Conservation (phyloP, 805 yeast species). For the Teunomyces panamensis region DNA sequence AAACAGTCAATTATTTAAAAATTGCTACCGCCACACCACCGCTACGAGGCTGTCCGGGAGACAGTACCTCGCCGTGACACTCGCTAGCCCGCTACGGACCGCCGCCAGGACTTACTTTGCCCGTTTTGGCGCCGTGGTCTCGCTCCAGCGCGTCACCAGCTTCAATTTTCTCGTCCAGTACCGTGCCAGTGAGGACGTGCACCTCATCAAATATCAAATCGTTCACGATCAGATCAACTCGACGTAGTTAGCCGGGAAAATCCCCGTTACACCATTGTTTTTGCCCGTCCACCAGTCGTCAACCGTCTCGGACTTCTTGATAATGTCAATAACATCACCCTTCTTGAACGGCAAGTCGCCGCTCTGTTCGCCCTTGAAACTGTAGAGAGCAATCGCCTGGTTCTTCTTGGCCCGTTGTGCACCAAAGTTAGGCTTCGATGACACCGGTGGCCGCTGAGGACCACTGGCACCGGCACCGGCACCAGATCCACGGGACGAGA, state of each 20-base stretch:
- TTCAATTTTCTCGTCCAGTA: not conserved
- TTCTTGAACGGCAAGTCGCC: conserved; percentile 92
- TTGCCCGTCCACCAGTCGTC: conserved; percentile 99
- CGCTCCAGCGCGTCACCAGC: not conserved
- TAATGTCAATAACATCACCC: conserved; percentile 88
- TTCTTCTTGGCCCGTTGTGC: conserved; percentile 43
- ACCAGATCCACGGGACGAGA: conserved; percentile 15
- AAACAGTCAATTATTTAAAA: not conserved
- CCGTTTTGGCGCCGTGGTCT: not conserved
- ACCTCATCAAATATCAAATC: not conserved
- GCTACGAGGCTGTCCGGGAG: not conserved
- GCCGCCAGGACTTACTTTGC: not conserved
- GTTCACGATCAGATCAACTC: conserved; percentile 50
- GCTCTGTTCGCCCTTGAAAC: conserved; percentile 88
- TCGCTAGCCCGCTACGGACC: not conserved
- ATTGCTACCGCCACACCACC: not conserved
- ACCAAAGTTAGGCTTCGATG: conserved; percentile 42
- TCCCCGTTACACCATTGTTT: conserved; percentile 79
- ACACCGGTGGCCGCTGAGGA: conserved; percentile 33
- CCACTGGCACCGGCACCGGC: conserved; percentile 23
- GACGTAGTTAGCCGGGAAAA: conserved; percentile 96
- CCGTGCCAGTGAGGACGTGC: not conserved
- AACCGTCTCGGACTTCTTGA: conserved; percentile 79
- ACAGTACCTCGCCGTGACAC: not conserved
- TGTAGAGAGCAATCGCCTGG: conserved; percentile 86